Evolutionary conservation across 768 basidiomycete species (phyloP).

Genomic region (Coprinopsis strossmayeri): DNA sequence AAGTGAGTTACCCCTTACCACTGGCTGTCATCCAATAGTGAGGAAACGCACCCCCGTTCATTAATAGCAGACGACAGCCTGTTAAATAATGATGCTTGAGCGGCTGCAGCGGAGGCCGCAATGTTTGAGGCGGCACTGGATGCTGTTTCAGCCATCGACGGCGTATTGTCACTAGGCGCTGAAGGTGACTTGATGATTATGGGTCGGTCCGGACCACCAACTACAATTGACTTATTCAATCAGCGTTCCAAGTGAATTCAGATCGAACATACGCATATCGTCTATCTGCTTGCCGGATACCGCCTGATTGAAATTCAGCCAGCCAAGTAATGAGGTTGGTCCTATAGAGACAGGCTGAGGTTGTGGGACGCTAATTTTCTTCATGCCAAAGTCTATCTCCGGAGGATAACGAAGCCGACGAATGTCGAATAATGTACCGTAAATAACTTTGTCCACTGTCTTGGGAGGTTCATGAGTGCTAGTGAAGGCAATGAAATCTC

Average conservation of each 20-base stretch:
- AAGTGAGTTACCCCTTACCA: no score
- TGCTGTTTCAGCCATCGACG: slow-evolving; percentile 13
- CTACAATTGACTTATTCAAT: slow-evolving; percentile 25
- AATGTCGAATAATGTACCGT: slow-evolving; percentile 55
- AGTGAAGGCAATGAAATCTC: slow-evolving; percentile 46
- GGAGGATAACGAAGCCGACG: slow-evolving; percentile 44
- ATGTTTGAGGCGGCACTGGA: slow-evolving; percentile 19
- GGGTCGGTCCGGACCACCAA: slow-evolving; percentile 62
- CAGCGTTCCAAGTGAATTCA: neutral
- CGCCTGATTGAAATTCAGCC: slow-evolving; percentile 44
- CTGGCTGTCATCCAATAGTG: slow-evolving; percentile 9
- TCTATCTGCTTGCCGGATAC: slow-evolving; percentile 59
- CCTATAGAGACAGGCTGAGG: slow-evolving; percentile 59
- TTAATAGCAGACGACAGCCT: slow-evolving; percentile 45
- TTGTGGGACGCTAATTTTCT: slow-evolving; percentile 40
- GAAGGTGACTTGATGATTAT: slow-evolving; percentile 26
- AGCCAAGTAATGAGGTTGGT: slow-evolving; percentile 48
- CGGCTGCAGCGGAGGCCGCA: slow-evolving; percentile 27
- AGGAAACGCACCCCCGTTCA: slow-evolving; percentile 49
- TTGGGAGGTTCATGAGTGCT: slow-evolving; percentile 20
- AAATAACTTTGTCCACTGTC: slow-evolving; percentile 31
- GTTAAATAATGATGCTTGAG: slow-evolving; percentile 36
- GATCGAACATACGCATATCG: slow-evolving; percentile 38
- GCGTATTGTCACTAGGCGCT: slow-evolving; percentile 7
- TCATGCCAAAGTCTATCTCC: slow-evolving; percentile 43